Evolutionary conservation across 208 protist genomes (phyloP), one percentile per base, ranked within the genome.

Genomic region (Crithidia sp.): DNA sequence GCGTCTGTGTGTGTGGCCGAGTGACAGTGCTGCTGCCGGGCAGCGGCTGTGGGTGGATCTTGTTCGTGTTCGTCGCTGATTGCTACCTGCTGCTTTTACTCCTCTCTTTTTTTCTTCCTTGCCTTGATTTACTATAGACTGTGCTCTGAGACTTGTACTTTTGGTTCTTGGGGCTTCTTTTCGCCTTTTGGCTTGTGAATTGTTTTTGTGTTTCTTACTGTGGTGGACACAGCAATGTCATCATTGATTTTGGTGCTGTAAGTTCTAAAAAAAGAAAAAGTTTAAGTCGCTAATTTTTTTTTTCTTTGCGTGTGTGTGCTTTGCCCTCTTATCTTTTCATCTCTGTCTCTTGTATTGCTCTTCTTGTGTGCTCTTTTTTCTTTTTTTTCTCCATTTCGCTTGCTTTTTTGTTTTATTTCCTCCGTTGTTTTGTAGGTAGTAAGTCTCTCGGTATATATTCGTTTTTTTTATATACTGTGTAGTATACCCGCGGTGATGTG

Each of bases 161-260:
- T 45, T 7, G 12, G 3, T 41, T 39, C 44, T 5, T 61, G 14
- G 12, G 8, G 13, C 7, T 61, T 44, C 44, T 45, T 28, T 61
- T 44, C 13, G 3, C n/a, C 44, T 0, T 58, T 28, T 40, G 16
- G 40, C 28, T 17, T 41, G n/a, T 52, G 19, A 37, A 13, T 50
- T 37, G n/a, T 63, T 63, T 50, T 37, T 45, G 45, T 67, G 14
- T 61, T 16, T 70, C 4, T 71, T 28, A 28, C 28, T 28, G 28
- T 28, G 28, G 28, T 28, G 28, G 28, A 28, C 28, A 28, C 28
- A 1, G 28, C 28, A 1, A 1, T 28, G 28, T 28, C 28, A 28
- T 28, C 28, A 28, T 28, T 28, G 28, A 28, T 28, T 28, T 28
- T 28, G 28, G 28, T 28, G 28, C 0, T 28, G 28, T 28, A 28